A percentile compares a stretch with the other conserved stretches of the same genome.
These are phyloP conservation scores for Pichia rugopelliculosa DNA, from an alignment of 805 yeast genomes.

Conservation along the genomic window DNA sequence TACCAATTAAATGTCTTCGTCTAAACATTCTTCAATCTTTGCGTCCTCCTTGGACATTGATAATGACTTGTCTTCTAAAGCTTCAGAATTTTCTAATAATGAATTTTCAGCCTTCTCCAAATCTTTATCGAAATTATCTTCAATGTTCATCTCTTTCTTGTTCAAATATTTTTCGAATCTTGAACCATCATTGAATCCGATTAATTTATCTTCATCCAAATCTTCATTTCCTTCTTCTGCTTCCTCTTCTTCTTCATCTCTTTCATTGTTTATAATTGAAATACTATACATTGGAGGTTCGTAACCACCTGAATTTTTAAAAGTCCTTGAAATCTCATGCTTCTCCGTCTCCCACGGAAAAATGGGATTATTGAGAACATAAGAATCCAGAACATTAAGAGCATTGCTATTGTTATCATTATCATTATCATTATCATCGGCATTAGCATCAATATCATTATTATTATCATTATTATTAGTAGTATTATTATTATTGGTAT, in stretches of 20 bases:
- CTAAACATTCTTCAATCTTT: neutral
- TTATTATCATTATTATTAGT: no score
- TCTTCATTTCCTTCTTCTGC: neutral
- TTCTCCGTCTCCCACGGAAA: conserved; percentile 31
- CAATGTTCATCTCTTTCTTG: conserved; percentile 10
- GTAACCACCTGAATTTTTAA: conserved; percentile 11
- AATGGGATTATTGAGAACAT: conserved; percentile 25
- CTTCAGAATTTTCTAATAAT: neutral
- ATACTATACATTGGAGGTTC: conserved; percentile 15
- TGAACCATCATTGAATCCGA: conserved; percentile 18
- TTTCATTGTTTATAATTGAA: conserved; percentile 7
- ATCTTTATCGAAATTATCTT: conserved; percentile 3
- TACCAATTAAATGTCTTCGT: neutral
- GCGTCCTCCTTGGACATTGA: neutral
- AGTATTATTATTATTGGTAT: no score
- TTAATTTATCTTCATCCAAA: conserved; percentile 3
- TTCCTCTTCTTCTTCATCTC: neutral
- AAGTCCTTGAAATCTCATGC: conserved; percentile 15
- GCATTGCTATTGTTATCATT: neutral
- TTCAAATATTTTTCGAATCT: conserved; percentile 15
- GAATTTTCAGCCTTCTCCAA: neutral
- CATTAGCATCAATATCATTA: no score
- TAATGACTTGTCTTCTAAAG: conserved; percentile 1
- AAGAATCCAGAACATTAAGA: conserved; percentile 13
- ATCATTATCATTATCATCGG: neutral